Evolutionary conservation across 345 rosid genomes (phyloP), one percentile per base, ranked within the genome.

Genomic region (Conringia planisiliqua): DNA sequence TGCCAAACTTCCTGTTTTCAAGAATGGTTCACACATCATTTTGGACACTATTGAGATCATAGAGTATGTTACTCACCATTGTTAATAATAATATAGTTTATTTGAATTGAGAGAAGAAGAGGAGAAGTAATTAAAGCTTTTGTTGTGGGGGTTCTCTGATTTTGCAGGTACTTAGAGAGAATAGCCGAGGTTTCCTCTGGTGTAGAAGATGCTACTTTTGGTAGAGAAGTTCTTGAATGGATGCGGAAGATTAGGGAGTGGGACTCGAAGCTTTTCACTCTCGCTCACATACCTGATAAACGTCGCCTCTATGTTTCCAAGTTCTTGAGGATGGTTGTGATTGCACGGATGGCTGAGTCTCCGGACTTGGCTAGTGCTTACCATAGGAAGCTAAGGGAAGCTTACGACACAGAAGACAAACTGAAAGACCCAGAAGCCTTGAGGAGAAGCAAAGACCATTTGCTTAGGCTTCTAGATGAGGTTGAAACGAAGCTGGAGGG

Each of bases 321-420:
- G 78, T 94, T 94, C 83, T 55, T 80, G 57, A 82, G 98, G 71
- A 83, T 84, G 72, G 96, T 94, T 47, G 67, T 87, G 79, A 90
- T 90, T 69, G 89, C 97, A 16, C 76, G 92, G 55, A 90, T 90
- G 94, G 89, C 92, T 0, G 97, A 91, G 64, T 90, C 89, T 14
- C 95, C 96, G 3, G 89, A 88, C 66, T 88, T 91, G 13, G 97
- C 97, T 4, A 88, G 86, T 60, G 87, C 95, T 6, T 94, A 94
- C 87, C 97, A 94, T 78, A 5, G 60, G 8, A 88, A 88, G 84
- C 90, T 88, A 60, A 90, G 81, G 76, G 97, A 88, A 22, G 90
- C 89, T 30, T 79, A 90, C 0, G 87, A 74, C 24, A 91, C 84
- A 1, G 96, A 91, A 44, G 96, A 90, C 78, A 88, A 86, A 80